phyloP scores from a whole-genome alignment of 148 eudicot species.

The Rheum nobile region DNA sequence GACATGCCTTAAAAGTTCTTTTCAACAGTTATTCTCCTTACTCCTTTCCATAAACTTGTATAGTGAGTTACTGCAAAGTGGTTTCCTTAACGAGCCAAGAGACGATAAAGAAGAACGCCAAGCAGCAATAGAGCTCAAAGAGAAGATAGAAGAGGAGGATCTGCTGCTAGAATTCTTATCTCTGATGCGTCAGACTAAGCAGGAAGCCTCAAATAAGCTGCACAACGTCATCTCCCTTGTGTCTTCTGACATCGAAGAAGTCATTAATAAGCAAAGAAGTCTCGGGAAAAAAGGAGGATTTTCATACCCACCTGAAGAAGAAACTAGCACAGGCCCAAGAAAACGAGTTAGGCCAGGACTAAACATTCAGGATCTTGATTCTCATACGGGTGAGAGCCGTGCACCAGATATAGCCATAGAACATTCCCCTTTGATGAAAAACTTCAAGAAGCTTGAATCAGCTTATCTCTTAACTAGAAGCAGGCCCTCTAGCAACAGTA shows the following conservation, averaged over 20 bases:
- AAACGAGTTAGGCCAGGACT: slow-evolving; percentile 39
- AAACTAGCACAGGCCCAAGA: slow-evolving; percentile 29
- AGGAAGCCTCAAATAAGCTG: slow-evolving; percentile 60
- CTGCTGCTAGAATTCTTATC: slow-evolving; percentile 69
- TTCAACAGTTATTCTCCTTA: not conserved
- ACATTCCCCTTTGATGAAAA: slow-evolving; percentile 61
- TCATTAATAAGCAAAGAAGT: slow-evolving; percentile 35
- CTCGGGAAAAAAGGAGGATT: slow-evolving; percentile 34
- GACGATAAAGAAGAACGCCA: slow-evolving; percentile 66
- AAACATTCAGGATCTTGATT: slow-evolving; percentile 24
- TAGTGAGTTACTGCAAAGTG: slow-evolving; percentile 90
- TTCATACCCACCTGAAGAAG: too few species aligned
- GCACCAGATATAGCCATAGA: slow-evolving; percentile 19
- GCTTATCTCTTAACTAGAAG: slow-evolving; percentile 70
- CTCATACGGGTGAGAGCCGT: slow-evolving; percentile 21
- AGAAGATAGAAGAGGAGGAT: slow-evolving; percentile 82
- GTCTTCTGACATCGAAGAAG: slow-evolving; percentile 81
- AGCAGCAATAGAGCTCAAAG: slow-evolving; percentile 69
- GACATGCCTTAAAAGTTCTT: not conserved
- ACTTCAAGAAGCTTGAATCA: slow-evolving; percentile 80
- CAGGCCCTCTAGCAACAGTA: slow-evolving; percentile 60
- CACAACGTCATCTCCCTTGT: slow-evolving; percentile 54
- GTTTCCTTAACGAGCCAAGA: slow-evolving; percentile 71
- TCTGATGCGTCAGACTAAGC: slow-evolving; percentile 54
- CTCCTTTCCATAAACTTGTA: not conserved